phyloP scores from a whole-genome alignment of 257 asterid species.

The Jasminum sambac region DNA sequence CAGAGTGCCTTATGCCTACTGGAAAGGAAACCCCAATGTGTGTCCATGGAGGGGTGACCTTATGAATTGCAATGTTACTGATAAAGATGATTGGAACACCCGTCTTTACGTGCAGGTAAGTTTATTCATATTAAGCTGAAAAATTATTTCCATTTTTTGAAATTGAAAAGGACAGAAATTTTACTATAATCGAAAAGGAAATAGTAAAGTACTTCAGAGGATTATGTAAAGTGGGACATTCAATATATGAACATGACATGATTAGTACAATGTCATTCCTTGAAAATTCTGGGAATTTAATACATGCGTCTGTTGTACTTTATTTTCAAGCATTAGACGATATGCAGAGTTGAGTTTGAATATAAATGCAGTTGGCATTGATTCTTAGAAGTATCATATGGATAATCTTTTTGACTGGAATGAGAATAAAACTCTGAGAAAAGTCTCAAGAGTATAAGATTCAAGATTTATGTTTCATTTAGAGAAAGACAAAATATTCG shows the following conservation, averaged over 20 bases:
- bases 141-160: background rate
- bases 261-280: background rate
- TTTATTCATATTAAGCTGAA: background rate
- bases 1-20: constrained; percentile 83
- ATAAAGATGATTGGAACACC: constrained; percentile 64
- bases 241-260: background rate
- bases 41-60: constrained; percentile 73
- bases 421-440: background rate
- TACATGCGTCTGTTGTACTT: background rate
- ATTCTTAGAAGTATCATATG: background rate
- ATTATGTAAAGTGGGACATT: background rate
- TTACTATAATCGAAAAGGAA: background rate
- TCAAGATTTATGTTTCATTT: background rate
- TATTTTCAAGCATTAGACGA: background rate
- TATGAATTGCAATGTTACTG: constrained; percentile 68
- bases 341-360: background rate
- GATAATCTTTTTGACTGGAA: background rate
- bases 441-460: background rate
- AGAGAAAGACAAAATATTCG: background rate
- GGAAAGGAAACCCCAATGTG: constrained; percentile 84
- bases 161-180: background rate
- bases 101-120: constrained; percentile 68
- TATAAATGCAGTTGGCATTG: background rate
- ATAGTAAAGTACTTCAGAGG: background rate
- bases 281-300: no score